Percentiles rank a stretch among this genome's conserved stretches.
These are phyloP conservation scores for Alternaria rosae DNA, from an alignment of 2,329 filamentous ascomycete genomes.

Conservation along the genomic window DNA sequence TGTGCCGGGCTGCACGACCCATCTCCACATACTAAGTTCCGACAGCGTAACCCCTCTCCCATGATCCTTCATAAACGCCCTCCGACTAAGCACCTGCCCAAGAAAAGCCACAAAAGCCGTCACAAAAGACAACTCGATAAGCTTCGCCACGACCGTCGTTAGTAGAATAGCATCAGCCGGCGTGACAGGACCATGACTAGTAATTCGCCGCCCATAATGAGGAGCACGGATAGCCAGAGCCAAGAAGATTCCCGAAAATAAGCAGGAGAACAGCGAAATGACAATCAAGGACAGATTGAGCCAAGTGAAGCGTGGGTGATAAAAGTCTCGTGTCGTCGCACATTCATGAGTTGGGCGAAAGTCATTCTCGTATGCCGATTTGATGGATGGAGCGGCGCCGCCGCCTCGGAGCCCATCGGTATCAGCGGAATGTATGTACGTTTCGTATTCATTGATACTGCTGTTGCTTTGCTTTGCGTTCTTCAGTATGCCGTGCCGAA, in stretches of 20 bases:
- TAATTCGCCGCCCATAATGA: slow-evolving; percentile 66
- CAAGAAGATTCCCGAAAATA: slow-evolving; percentile 72
- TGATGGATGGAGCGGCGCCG: slow-evolving; percentile 36
- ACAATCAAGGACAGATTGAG: slow-evolving; percentile 53
- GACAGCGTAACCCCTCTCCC: slow-evolving; percentile 74
- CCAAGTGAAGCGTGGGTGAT: slow-evolving; percentile 55
- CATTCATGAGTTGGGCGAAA: slow-evolving; percentile 49
- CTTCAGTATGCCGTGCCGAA: slow-evolving; percentile 33
- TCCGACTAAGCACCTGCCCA: slow-evolving; percentile 75
- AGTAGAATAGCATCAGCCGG: slow-evolving; percentile 72
- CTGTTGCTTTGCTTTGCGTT: slow-evolving; percentile 26
- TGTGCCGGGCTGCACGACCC: slow-evolving; percentile 69
- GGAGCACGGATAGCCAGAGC: slow-evolving; percentile 68
- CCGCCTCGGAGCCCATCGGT: slow-evolving; percentile 30
- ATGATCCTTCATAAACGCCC: slow-evolving; percentile 65
- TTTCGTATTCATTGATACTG: slow-evolving; percentile 39
- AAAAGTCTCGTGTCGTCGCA: slow-evolving; percentile 49
- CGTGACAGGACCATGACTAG: slow-evolving; percentile 59
- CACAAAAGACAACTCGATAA: slow-evolving; percentile 79
- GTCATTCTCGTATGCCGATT: slow-evolving; percentile 46
- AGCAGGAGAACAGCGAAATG: slow-evolving; percentile 68
- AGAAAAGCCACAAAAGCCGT: slow-evolving; percentile 78
- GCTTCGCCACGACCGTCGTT: slow-evolving; percentile 75
- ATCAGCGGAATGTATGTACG: slow-evolving; percentile 36
- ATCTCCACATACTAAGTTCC: slow-evolving; percentile 79